phyloP scores from a whole-genome alignment of 2,329 filamentous ascomycete genomes.

The Exophiala mesophila region DNA sequence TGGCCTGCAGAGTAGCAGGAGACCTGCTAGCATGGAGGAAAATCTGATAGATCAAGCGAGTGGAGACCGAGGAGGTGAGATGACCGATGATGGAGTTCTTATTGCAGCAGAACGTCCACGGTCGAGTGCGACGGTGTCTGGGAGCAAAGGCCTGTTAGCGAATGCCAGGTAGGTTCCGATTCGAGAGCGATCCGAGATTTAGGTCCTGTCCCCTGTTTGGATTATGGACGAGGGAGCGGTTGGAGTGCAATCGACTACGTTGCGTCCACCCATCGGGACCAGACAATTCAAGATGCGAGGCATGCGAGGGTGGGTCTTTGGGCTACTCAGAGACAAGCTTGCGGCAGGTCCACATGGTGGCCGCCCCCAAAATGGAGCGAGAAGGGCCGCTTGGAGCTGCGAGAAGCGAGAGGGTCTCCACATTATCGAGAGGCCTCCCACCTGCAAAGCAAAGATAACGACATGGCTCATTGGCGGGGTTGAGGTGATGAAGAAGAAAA shows the following conservation, averaged over 20 bases:
- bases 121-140: too few relatives aligned
- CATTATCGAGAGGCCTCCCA: neutral
- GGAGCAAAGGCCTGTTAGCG: too few relatives aligned
- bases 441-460: conserved; percentile 1
- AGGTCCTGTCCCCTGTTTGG: too few relatives aligned
- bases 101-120: too few relatives aligned
- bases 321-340: neutral
- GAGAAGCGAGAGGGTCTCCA: neutral
- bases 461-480: neutral
- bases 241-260: too few relatives aligned
- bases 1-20: too few relatives aligned
- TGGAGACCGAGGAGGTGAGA: neutral
- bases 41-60: neutral
- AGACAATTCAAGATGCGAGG: too few relatives aligned
- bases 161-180: too few relatives aligned
- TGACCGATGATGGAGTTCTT: neutral
- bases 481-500: neutral
- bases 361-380: neutral
- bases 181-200: too few relatives aligned
- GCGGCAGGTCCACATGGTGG: neutral
- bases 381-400: neutral
- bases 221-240: too few relatives aligned
- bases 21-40: neutral
- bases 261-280: too few relatives aligned
- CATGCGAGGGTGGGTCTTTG: neutral